phyloP scores from a whole-genome alignment of 2,329 filamentous ascomycete genomes.

The Didymella pomorum region DNA sequence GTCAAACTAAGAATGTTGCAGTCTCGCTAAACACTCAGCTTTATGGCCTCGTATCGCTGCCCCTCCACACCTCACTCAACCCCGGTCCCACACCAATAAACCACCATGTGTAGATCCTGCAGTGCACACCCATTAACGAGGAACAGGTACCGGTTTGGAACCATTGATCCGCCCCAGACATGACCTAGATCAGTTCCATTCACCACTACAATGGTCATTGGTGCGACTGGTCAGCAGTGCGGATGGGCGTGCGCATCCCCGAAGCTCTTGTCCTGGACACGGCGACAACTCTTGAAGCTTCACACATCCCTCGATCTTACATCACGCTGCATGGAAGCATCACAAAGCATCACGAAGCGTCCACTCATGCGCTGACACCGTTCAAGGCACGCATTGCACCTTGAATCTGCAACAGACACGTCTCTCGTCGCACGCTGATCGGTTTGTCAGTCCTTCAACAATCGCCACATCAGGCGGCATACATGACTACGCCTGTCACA shows the following conservation, averaged over 20 bases:
- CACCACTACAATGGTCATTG: neutral
- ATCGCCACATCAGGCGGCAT: neutral
- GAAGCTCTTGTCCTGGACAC: neutral
- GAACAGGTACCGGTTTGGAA: constrained; percentile 3
- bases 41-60: constrained; percentile 9
- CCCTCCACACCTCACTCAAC: constrained; percentile 12
- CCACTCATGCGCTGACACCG: neutral
- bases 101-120: constrained; percentile 15
- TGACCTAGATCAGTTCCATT: neutral
- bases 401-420: too few species aligned
- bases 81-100: constrained; percentile 6
- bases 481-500: neutral
- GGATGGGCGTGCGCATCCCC: constrained; percentile 5
- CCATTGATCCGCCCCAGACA: neutral
- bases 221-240: neutral
- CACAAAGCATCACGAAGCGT: too few species aligned
- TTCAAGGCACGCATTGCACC: too few species aligned
- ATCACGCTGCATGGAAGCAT: neutral
- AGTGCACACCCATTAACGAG: constrained; percentile 9
- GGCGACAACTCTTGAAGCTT: neutral
- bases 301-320: neutral
- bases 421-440: too few species aligned
- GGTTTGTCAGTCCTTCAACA: neutral
- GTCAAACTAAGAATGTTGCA: neutral
- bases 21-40: neutral